Conservation (phyloP, 140 eudicot genomes). For the Ambrosia hybrid region DNA sequence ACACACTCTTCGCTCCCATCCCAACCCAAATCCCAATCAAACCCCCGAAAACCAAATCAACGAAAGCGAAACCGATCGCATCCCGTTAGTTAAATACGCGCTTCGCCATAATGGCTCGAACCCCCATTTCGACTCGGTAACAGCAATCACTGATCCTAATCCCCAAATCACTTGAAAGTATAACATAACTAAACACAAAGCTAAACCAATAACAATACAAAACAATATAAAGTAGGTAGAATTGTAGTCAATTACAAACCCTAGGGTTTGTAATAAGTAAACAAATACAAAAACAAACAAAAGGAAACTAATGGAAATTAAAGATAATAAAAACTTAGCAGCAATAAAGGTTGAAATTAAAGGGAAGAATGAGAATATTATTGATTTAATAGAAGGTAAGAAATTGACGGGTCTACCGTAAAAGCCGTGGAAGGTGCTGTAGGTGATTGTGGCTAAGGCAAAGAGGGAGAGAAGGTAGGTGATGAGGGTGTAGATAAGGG, state of each 20-base stretch:
- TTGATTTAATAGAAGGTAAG: slow-evolving; percentile 49
- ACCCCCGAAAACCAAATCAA: slow-evolving; percentile 26
- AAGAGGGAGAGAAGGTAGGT: slow-evolving; percentile 35
- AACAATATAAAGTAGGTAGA: slow-evolving; percentile 29
- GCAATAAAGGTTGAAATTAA: slow-evolving; percentile 47
- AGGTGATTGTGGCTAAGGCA: slow-evolving; percentile 62
- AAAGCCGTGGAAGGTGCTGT: slow-evolving; percentile 68
- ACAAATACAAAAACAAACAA: not conserved
- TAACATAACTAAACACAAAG: slow-evolving; percentile 25
- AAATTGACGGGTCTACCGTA: slow-evolving; percentile 79
- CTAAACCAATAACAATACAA: not conserved
- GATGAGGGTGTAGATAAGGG: slow-evolving; percentile 31
- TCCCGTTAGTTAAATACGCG: too few relatives aligned
- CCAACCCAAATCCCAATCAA: slow-evolving; percentile 31
- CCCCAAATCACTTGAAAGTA: slow-evolving; percentile 56
- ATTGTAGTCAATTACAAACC: slow-evolving; percentile 32
- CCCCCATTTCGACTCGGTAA: slow-evolving; percentile 64
- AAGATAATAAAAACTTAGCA: slow-evolving; percentile 18
- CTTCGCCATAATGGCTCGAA: not conserved
- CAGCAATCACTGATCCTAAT: slow-evolving; percentile 56
- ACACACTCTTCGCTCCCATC: slow-evolving; percentile 30
- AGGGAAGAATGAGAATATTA: slow-evolving; percentile 44
- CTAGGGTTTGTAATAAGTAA: slow-evolving; percentile 30
- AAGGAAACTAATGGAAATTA: slow-evolving; percentile 21
- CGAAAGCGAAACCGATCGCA: too few relatives aligned